Evolutionary conservation across 345 rosid species (phyloP).

Genomic region (Populus ilicifolia): DNA sequence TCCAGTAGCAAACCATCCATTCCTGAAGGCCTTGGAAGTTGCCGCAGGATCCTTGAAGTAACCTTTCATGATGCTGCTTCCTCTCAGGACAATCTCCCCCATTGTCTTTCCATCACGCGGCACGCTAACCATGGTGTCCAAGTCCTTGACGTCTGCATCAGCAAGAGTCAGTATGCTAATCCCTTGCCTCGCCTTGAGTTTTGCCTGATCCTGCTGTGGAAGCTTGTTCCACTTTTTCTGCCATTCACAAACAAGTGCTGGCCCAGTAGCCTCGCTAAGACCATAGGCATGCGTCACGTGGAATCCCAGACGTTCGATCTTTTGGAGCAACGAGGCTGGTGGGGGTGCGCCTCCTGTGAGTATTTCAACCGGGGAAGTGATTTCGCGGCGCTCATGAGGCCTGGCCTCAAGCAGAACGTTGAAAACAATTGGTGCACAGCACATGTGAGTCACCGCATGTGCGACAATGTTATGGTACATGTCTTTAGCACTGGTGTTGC

Average conservation of each 20-base stretch:
- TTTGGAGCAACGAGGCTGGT: slow-evolving; percentile 44
- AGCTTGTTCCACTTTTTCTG: slow-evolving; percentile 56
- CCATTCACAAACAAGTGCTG: slow-evolving; percentile 75
- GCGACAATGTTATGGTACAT: slow-evolving; percentile 46
- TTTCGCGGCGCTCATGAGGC: slow-evolving; percentile 29
- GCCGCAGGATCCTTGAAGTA: slow-evolving; percentile 54
- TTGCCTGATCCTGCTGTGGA: slow-evolving; percentile 26
- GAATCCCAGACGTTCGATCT: slow-evolving; percentile 54
- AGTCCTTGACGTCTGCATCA: slow-evolving; percentile 58
- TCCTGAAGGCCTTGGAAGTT: slow-evolving; percentile 43
- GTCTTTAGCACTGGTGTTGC: slow-evolving; percentile 47
- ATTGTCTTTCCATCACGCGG: slow-evolving; percentile 55
- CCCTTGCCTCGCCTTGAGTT: slow-evolving; percentile 64
- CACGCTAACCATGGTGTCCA: slow-evolving; percentile 48
- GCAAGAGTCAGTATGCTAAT: slow-evolving; percentile 55
- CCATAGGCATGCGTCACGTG: slow-evolving; percentile 71
- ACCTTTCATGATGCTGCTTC: slow-evolving; percentile 78
- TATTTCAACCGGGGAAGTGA: slow-evolving; percentile 43
- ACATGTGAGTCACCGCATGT: slow-evolving; percentile 71
- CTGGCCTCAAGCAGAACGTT: slow-evolving; percentile 55
- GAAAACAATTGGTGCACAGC: slow-evolving; percentile 71
- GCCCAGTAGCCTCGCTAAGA: slow-evolving; percentile 68
- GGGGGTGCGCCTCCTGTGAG: slow-evolving; percentile 87
- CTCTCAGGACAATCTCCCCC: slow-evolving; percentile 68
- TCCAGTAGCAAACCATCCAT: slow-evolving; percentile 48